phyloP scores from a whole-genome alignment of 2,329 filamentous ascomycete genomes.

The Exophiala spinifera region DNA sequence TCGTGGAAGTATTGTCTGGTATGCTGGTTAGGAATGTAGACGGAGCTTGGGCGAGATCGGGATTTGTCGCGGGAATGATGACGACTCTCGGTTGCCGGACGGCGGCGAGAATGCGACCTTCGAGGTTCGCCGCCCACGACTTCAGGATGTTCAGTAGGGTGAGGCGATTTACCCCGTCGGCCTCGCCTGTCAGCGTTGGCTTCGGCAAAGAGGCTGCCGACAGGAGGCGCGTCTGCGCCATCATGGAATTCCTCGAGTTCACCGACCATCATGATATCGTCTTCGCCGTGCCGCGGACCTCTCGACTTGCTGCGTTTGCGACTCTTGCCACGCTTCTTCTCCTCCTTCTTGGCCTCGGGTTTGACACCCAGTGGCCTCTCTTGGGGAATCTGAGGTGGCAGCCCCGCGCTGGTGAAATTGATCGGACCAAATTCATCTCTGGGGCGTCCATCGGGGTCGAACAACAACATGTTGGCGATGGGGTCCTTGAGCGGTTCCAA shows the following conservation, averaged over 20 bases:
- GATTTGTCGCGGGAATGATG: slow-evolving; percentile 13
- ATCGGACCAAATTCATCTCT: slow-evolving; percentile 22
- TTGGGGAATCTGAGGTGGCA: slow-evolving; percentile 25
- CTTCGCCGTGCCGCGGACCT: slow-evolving; percentile 6
- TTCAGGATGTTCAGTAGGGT: slow-evolving; percentile 13
- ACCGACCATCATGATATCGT: slow-evolving; percentile 14
- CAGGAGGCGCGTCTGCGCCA: slow-evolving; percentile 10
- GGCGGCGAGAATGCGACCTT: slow-evolving; percentile 21
- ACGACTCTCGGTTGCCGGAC: slow-evolving; percentile 7
- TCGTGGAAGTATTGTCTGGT: slow-evolving; percentile 19
- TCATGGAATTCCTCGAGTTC: slow-evolving; percentile 9
- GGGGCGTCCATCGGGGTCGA: slow-evolving; percentile 23
- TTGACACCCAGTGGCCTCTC: slow-evolving; percentile 27
- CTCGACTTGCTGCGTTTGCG: slow-evolving; percentile 19
- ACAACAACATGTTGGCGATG: slow-evolving; percentile 20
- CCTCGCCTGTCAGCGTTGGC: slow-evolving; percentile 11
- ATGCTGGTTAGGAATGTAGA: slow-evolving; percentile 20
- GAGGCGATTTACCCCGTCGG: slow-evolving; percentile 18
- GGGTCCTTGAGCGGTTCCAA: slow-evolving; percentile 24
- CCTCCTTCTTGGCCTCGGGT: slow-evolving; percentile 17
- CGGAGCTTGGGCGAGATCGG: slow-evolving; percentile 12
- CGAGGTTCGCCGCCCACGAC: slow-evolving; percentile 8
- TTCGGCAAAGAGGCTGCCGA: slow-evolving; percentile 12
- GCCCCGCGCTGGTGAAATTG: slow-evolving; percentile 20
- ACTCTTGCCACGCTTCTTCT: slow-evolving; percentile 20